Evolutionary conservation across 345 rosid genomes (phyloP), one percentile per base, ranked within the genome.

Genomic region (Lenwebbia sp.): DNA sequence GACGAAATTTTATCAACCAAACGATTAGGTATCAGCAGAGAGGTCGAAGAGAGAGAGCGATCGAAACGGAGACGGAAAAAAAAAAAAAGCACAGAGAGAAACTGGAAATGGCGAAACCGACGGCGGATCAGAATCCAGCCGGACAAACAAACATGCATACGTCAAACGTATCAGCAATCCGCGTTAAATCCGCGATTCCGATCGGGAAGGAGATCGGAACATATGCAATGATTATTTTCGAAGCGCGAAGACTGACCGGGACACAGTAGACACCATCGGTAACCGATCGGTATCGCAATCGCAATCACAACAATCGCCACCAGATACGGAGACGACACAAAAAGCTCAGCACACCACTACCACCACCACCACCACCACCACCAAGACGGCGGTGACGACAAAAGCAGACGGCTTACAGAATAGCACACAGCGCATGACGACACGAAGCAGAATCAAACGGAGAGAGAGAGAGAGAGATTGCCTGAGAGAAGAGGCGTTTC

Each of bases 381-480:
- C 30, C 37, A 13, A 37, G 58, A 21, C 57, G 25, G 57, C 57
- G 10, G 23, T 8, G 57, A 50, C 52, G 52, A 50, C 52, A 50
- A 50, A 50, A 50, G 52, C 52, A 50, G 52, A 10, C 52, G 52
- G 52, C 52, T 50, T 15, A 53, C 54, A 15, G 54, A 53, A 53
- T 0, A 10, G n/a, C 28, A 25, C 28, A 10, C 60, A 14, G 40
- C 51, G 53, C 9, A 49, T 12, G 17, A 15, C 37, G 30, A 21
- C 50, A 6, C 28, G 1, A 21, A 7, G 58, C 53, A 11, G 1
- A 82, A 56, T 30, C 37, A 54, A 40, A 0, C 41, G 83, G 81
- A 85, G 40, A 19, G 74, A 70, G 86, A 74, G 56, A 75, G 47
- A 33, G 78, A 70, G 78, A 70, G 78, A 70, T 70, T 33, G 78